Conservation (phyloP, 164 flowering plant species). For the Vitis amurensis region DNA sequence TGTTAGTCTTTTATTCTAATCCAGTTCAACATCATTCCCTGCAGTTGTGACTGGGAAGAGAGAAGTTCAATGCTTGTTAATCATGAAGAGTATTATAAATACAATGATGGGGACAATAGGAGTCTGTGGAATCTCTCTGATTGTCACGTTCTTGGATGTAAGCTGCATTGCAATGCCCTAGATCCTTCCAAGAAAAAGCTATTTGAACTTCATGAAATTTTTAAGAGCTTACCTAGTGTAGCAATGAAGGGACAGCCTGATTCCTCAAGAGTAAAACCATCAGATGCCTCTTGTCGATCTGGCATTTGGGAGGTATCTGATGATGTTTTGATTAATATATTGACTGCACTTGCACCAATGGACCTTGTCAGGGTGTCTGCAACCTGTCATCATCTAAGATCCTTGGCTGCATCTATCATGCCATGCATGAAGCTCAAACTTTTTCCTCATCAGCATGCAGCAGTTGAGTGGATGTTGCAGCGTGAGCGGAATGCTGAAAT, state of each 20-base stretch:
- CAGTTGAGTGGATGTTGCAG: slow-evolving; percentile 93
- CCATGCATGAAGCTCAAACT: slow-evolving; percentile 92
- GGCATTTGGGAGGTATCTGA: slow-evolving; percentile 81
- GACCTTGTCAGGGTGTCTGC: slow-evolving; percentile 75
- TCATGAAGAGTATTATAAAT: slow-evolving; percentile 11
- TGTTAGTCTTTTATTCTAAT: slow-evolving; percentile 7
- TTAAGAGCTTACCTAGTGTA: slow-evolving; percentile 70
- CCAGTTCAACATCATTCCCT: slow-evolving; percentile 12
- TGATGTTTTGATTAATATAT: slow-evolving; percentile 61
- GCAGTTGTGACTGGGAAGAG: slow-evolving; percentile 85
- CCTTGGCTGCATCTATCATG: slow-evolving; percentile 65
- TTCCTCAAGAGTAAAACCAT: slow-evolving; percentile 50
- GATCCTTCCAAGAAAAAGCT: slow-evolving; percentile 44
- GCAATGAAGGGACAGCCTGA: slow-evolving; percentile 26
- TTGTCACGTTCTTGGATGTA: slow-evolving; percentile 87
- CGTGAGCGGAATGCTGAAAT: slow-evolving; percentile 64
- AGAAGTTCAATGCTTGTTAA: slow-evolving; percentile 44
- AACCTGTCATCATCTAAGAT: slow-evolving; percentile 83
- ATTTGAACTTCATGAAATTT: slow-evolving; percentile 91
- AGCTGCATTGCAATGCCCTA: slow-evolving; percentile 36
- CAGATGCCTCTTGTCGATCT: slow-evolving; percentile 33
- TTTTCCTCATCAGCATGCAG: slow-evolving; percentile 91
- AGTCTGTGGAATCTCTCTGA: slow-evolving; percentile 57
- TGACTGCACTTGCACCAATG: slow-evolving; percentile 48
- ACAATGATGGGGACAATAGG: slow-evolving; percentile 14